Conservation (phyloP, 2,329 filamentous ascomycete species). For the Pseudogymnoascus sp. region DNA sequence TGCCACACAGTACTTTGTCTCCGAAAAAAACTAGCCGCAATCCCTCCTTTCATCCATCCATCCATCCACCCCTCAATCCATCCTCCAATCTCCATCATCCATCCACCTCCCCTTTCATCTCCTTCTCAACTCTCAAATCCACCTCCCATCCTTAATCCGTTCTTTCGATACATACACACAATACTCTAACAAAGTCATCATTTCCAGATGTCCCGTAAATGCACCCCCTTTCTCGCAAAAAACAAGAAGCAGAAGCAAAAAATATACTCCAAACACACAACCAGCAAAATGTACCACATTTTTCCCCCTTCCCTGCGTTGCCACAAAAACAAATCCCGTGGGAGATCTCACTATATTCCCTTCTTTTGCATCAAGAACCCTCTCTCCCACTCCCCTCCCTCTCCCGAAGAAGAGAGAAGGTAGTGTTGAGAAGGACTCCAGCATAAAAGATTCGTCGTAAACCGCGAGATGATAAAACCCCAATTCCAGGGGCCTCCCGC, state of each 20-base stretch:
- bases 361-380: background rate
- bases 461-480: background rate
- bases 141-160: background rate
- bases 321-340: background rate
- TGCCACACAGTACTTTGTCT: background rate
- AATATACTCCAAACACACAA: constrained; percentile 2
- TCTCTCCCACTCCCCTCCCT: background rate
- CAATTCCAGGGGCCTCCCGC: constrained; percentile 1
- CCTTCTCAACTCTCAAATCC: background rate
- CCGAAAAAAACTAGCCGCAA: background rate
- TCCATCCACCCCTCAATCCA: background rate
- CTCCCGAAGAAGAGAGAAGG: background rate
- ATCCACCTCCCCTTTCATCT: background rate
- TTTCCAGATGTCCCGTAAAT: constrained; percentile 7
- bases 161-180: constrained; percentile 1
- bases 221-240: background rate
- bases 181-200: constrained; percentile 7
- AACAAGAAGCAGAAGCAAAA: background rate
- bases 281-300: constrained; percentile 3
- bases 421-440: background rate
- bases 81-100: background rate
- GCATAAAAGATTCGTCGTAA: background rate
- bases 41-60: background rate
- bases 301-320: background rate
- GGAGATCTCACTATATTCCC: background rate